A percentile compares a stretch with the other conserved stretches of the same genome.
phyloP scores from a whole-genome alignment of 257 asterid species.

The Lavandula angustifolia region DNA sequence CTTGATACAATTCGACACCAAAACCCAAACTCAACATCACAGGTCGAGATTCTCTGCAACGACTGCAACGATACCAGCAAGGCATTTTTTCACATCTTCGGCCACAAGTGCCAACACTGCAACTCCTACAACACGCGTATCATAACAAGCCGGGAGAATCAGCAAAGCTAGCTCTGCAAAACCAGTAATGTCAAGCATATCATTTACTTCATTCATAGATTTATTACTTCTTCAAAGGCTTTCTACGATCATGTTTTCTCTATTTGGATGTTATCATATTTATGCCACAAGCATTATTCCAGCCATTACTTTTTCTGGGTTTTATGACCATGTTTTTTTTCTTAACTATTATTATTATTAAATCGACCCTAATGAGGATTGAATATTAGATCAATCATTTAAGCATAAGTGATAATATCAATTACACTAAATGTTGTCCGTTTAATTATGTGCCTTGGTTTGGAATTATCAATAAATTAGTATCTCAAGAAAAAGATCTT shows the following conservation, averaged over 20 bases:
- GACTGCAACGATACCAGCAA: constrained; percentile 78
- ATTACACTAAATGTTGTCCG: no score
- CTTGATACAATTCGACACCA: neutral
- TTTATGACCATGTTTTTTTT: neutral
- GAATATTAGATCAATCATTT: no score
- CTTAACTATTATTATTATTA: no score
- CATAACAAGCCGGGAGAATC: constrained; percentile 46
- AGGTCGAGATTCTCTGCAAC: constrained; percentile 82
- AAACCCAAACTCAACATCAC: constrained; percentile 15
- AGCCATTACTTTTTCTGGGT: neutral
- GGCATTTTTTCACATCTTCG: constrained; percentile 69
- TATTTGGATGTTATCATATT: neutral
- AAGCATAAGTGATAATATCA: no score
- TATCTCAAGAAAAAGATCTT: neutral
- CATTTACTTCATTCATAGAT: constrained; percentile 10
- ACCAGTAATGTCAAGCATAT: constrained; percentile 17
- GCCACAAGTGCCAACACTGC: constrained; percentile 82
- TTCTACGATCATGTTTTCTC: neutral
- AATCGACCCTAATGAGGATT: no score
- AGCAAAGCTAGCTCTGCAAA: constrained; percentile 42
- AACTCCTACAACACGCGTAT: constrained; percentile 79
- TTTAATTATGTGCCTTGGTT: no score
- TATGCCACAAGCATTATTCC: neutral
- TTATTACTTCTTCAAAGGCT: neutral
- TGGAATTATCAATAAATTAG: no score